Evolutionary conservation across 2,329 filamentous ascomycete species (phyloP), one percentile per base, ranked within the genome.

Genomic region (Xylariaceae sp.): DNA sequence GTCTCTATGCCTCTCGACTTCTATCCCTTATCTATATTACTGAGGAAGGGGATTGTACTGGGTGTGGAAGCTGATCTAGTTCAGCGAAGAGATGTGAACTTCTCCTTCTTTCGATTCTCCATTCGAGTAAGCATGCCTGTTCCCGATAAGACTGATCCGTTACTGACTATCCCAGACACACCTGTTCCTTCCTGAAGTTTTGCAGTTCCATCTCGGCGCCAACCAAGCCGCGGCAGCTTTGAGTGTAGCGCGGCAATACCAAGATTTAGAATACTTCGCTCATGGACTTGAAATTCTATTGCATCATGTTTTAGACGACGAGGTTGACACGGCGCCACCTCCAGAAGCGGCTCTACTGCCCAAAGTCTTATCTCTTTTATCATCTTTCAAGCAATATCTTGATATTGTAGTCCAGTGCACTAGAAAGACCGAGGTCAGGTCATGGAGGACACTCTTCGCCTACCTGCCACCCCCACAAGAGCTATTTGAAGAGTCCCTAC

Each of bases 331-430:
- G 1, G 75, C 77, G 5, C 83, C 83, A 1, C 71, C 75, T 12
- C 82, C 83, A 1, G 82, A 85, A 55, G 76, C 83, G 66, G 75
- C 86, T 60, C 70, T 87, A 57, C 64, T 91, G 62, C 78, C 83
- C 61, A 69, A 84, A 3, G 82, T 85, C 2, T 66, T 85, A 18
- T 85, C 81, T 0, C 74, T 85, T 9, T 66, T 85, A 49, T 87
- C 87, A 0, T 89, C 85, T 1, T 87, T 90, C 68, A 86, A 85
- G 48, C 83, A 90, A 50, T 99, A 96, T 63, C 83, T 97, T 14
- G 92, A 97, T 62, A 94, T 97, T 50, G 86, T 99, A 19, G 87
- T 99, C 17, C 94, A 95, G 70, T 99, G 94, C 70, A 96, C 94
- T 1, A 86, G 94, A 47, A 99, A 99, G 70, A 99, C 94, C 0